Conservation (phyloP, 495 filamentous ascomycete genomes). For the Apodospora peruviana region DNA sequence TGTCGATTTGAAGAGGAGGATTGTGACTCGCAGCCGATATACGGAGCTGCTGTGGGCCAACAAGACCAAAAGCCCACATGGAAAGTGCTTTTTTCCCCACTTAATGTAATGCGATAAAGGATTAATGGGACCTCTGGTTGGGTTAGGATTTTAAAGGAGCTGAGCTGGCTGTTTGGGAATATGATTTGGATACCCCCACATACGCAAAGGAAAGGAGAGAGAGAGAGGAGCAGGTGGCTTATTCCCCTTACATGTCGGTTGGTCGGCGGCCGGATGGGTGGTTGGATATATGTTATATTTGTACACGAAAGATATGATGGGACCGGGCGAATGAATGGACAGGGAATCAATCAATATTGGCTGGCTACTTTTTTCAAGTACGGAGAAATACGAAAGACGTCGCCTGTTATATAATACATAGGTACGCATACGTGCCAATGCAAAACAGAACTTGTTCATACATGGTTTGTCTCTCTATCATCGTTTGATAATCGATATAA, state of each 20-base stretch:
- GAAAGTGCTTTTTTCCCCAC: neutral
- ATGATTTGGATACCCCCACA: neutral
- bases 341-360: neutral
- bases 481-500: no score
- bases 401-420: no score
- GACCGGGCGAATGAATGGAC: neutral
- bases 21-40: neutral
- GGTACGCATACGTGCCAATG: no score
- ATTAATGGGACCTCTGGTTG: neutral
- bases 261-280: neutral
- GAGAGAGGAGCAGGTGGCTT: neutral
- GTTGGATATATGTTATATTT: neutral
- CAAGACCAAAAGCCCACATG: neutral
- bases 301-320: no score
- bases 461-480: no score
- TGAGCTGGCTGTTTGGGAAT: neutral
- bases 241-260: no score
- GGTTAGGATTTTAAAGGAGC: neutral
- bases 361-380: no score
- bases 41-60: neutral
- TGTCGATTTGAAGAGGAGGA: no score
- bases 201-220: neutral
- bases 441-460: no score
- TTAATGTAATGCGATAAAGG: conserved; percentile 13
- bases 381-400: no score